Conservation (phyloP, 805 yeast genomes). For the Millerozyma miso region DNA sequence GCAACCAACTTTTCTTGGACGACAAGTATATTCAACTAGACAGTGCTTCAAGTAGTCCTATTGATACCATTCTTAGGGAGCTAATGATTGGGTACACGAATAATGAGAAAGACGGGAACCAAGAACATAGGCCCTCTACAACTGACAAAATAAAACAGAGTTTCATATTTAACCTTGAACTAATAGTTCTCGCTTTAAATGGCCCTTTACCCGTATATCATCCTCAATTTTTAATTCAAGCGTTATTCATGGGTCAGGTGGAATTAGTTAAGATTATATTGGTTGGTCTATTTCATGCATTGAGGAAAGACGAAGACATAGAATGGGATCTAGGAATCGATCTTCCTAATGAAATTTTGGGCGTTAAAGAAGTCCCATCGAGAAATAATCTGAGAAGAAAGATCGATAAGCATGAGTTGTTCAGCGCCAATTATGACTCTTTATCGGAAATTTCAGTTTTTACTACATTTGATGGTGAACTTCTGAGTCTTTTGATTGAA, state of each 20-base stretch:
- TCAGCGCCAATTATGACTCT: not conserved
- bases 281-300: slow-evolving; percentile 44
- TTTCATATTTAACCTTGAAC: slow-evolving; percentile 47
- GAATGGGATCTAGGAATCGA: slow-evolving; percentile 33
- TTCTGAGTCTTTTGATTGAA: slow-evolving; percentile 50
- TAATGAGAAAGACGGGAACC: slow-evolving; percentile 1
- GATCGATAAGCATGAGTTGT: slow-evolving; percentile 1
- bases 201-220: slow-evolving; percentile 90
- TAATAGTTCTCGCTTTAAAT: slow-evolving; percentile 71
- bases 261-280: slow-evolving; percentile 55
- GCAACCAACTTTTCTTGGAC: slow-evolving; percentile 82
- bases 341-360: slow-evolving; percentile 14
- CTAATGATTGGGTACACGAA: slow-evolving; percentile 28
- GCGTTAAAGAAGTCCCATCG: not conserved
- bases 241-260: slow-evolving; percentile 58
- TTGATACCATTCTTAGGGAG: slow-evolving; percentile 52
- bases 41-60: slow-evolving; percentile 17
- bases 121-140: slow-evolving; percentile 28
- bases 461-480: slow-evolving; percentile 33
- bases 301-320: slow-evolving; percentile 38
- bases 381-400: not conserved
- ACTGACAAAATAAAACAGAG: slow-evolving; percentile 10
- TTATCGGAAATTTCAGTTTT: slow-evolving; percentile 20
- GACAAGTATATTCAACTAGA: slow-evolving; percentile 52
- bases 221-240: slow-evolving; percentile 81